Evolutionary conservation across 768 basidiomycete genomes (phyloP), one percentile per base, ranked within the genome.

Genomic region (Strobilomyces echinocephalus): DNA sequence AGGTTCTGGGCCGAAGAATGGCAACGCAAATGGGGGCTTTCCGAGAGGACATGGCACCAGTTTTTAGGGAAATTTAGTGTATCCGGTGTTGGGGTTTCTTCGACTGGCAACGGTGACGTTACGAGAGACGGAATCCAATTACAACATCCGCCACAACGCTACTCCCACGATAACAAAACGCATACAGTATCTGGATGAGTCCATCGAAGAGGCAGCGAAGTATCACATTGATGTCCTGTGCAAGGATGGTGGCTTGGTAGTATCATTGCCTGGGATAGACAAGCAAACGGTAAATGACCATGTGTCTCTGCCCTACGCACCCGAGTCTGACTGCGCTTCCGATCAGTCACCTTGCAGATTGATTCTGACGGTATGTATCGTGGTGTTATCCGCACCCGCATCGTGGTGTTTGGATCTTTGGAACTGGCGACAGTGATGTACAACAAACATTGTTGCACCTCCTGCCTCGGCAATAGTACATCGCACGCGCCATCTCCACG

Each of bases 1-100:
- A 90, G 90, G 0, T 92, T 85, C 69, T 92, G 88, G 88, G 87
- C 88, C 10, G 88, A 88, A 61, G 83, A 89, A 69, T 92, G 90
- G 89, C 56, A 54, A 50, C 69, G 54, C 52, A 68, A 58, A 58
- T 69, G 56, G 63, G 64, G 67, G 30, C 66, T 52, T 52, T 56
- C 63, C 59, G 73, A 60, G 55, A 59, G 66, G 20, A 42, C 68
- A 16, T 82, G 75, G 77, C 68, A 71, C 36, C 73, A 69, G 18
- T 40, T 79, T 18, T 65, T 55, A n/a, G 69, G 75, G 3, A 73
- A 71, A 41, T 55, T 62, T 26, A 55, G 59, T 16, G 58, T 63
- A 12, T 65, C 61, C 28, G 87, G 82, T 8, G 72, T 92, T 21
- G 88, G 89, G 4, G 72, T 92, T n/a, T 88, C 87, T 30, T 54